These are phyloP conservation scores for Trifolium repens DNA, from an alignment of 306 rosid species.

Conservation along the genomic window DNA sequence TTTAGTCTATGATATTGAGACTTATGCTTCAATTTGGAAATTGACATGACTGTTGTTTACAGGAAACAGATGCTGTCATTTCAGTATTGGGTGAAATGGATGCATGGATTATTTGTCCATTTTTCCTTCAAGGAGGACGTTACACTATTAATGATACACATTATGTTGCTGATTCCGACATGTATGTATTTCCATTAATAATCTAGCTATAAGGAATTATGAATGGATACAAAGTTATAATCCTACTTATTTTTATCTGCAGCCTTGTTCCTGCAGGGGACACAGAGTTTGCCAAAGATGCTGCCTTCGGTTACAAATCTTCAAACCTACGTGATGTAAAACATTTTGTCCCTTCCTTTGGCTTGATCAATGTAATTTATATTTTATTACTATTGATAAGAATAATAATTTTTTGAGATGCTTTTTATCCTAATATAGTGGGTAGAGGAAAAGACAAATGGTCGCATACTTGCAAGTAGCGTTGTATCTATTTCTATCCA, in stretches of 20 bases:
- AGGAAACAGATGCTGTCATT: conserved; percentile 95
- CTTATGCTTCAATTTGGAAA: conserved; percentile 37
- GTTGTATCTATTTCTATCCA: conserved; percentile 80
- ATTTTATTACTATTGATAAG: conserved; percentile 3
- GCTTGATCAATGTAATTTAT: conserved; percentile 25
- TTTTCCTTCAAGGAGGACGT: conserved; percentile 97
- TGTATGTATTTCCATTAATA: conserved; percentile 52
- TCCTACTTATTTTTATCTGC: conserved; percentile 41
- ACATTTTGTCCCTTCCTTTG: conserved; percentile 5
- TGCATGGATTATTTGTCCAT: conserved; percentile 97
- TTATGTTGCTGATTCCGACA: conserved; percentile 86
- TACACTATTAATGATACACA: conserved; percentile 83
- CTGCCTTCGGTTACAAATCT: conserved; percentile 92
- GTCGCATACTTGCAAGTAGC: conserved; percentile 66
- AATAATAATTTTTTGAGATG: conserved; percentile 32
- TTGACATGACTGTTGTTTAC: conserved; percentile 36
- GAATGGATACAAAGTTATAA: conserved; percentile 33
- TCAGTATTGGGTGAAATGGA: conserved; percentile 92
- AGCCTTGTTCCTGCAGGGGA: conserved; percentile 96
- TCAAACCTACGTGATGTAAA: conserved; percentile 91
- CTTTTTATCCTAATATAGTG: conserved; percentile 59
- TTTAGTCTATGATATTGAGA: conserved; percentile 33
- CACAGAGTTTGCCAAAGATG: conserved; percentile 95
- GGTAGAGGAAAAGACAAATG: conserved; percentile 91
- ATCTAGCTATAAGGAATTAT: conserved; percentile 25